These are phyloP conservation scores for Tolypocladium endophyticum DNA, from an alignment of 2,329 filamentous ascomycete species.

Conservation along the genomic window DNA sequence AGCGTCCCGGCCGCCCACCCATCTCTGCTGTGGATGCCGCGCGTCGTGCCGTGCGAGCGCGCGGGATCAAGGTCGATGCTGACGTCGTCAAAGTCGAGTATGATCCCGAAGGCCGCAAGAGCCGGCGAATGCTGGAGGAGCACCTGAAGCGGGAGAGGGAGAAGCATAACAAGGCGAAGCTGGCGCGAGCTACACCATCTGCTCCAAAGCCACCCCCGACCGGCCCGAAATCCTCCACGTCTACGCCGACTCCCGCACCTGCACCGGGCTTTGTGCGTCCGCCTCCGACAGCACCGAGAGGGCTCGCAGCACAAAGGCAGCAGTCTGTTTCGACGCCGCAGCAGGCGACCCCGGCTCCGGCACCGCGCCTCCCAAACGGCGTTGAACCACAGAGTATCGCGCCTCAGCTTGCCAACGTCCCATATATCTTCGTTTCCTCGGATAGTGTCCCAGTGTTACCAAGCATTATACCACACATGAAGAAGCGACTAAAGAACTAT, in stretches of 20 bases:
- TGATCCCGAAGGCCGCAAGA: conserved; percentile 80
- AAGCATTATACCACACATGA: conserved; percentile 80
- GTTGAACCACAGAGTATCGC: conserved; percentile 59
- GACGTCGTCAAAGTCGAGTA: conserved; percentile 72
- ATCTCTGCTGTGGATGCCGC: conserved; percentile 71
- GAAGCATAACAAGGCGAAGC: conserved; percentile 35
- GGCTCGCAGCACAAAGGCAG: conserved; percentile 50
- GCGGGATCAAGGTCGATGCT: conserved; percentile 70
- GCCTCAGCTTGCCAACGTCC: conserved; percentile 61
- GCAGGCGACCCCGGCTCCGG: conserved; percentile 16
- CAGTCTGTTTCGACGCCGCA: conserved; percentile 13
- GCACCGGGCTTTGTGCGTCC: conserved; percentile 29
- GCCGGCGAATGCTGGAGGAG: conserved; percentile 65
- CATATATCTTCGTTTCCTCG: conserved; percentile 85
- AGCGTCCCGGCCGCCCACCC: conserved; percentile 28
- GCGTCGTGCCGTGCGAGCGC: conserved; percentile 64
- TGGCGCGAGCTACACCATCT: conserved; percentile 15
- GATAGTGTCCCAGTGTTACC: conserved; percentile 77
- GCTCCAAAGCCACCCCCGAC: conserved; percentile 23
- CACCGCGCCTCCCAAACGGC: conserved; percentile 28
- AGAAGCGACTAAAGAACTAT: conserved; percentile 78
- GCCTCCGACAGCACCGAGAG: conserved; percentile 78
- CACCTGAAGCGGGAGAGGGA: conserved; percentile 60
- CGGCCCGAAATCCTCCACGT: conserved; percentile 21
- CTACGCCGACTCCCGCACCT: conserved; percentile 4